Base-by-base conservation (phyloP, 2,329 filamentous ascomycete species). In the Aspergillus calidoustus region DNA sequence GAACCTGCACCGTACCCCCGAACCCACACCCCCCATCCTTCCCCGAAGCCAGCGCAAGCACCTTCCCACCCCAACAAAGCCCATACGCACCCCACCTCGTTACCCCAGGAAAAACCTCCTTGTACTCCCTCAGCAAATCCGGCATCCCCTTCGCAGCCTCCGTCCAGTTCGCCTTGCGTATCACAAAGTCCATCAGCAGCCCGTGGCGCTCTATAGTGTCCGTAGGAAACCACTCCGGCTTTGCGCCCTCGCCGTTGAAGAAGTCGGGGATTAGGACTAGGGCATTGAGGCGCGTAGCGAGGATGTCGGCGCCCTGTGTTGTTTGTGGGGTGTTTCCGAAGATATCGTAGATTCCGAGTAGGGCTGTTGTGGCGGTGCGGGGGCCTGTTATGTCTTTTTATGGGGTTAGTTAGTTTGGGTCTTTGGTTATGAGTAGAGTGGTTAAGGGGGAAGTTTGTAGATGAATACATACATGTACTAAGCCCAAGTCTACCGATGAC, bases 31-130 rank as follows among this genome's bases (percentile, higher is more conserved):
- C 78, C 44, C 83, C 88, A 46, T 77, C 78, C 46, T 79, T 73
- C 11, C 79, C 78, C 28, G 85, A 85, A 30, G 81, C 73, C 38
- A 81, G 62, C 15, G 79, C 76, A 3, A 75, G 74, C 6, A 63
- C 59, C 61, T 91, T 91, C 67, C 87, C 89, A 66, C 89, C 89
- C 88, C 88, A 91, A 80, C 89, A 91, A 75, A 84, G 85, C 76
- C 89, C 89, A 48, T 89, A 67, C 54, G 87, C 78, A n/a, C 79
- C 88, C 81, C 86, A 87, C 55, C 82, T 84, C 71, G 83, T 81
- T 66, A 91, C 81, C 23, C 76, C 75, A 0, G 85, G 80, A 72
- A 86, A 84, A 70, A 83, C 80, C 4, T 77, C 79, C 69, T 82
- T 77, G 44, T 85, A 77, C 17, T 84, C 83, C 67, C 83, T 64